Evolutionary conservation across 345 rosid species (phyloP).

Genomic region (Brassica carinata): DNA sequence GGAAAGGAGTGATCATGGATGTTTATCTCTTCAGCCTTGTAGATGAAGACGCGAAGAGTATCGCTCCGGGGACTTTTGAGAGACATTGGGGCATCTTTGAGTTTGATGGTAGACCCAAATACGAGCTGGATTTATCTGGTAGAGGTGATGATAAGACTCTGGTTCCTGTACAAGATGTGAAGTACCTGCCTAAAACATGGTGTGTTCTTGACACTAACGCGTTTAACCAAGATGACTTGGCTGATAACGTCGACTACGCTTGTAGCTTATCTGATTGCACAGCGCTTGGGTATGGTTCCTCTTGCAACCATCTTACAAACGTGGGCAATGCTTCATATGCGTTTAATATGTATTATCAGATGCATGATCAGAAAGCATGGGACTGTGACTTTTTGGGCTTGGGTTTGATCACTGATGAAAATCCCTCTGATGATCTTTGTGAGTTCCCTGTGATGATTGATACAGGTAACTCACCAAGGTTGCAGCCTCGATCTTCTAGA

Average conservation of each 20-base stretch:
- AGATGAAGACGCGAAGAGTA: slow-evolving; percentile 68
- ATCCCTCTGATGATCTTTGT: slow-evolving; percentile 69
- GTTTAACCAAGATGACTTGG: slow-evolving; percentile 43
- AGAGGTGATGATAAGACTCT: slow-evolving; percentile 42
- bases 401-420: slow-evolving; percentile 51
- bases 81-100: slow-evolving; percentile 77
- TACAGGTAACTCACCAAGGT: slow-evolving; percentile 31
- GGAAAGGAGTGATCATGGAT: slow-evolving; percentile 54
- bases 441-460: slow-evolving; percentile 71
- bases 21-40: slow-evolving; percentile 65
- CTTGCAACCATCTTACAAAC: slow-evolving; percentile 60
- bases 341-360: slow-evolving; percentile 79
- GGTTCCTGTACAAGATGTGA: slow-evolving; percentile 58
- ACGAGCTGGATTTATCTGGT: slow-evolving; percentile 58
- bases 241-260: slow-evolving; percentile 61
- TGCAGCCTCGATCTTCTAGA: slow-evolving; percentile 21
- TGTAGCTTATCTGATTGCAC: slow-evolving; percentile 79
- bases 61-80: slow-evolving; percentile 67
- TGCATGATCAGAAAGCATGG: slow-evolving; percentile 60
- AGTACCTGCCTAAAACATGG: slow-evolving; percentile 58
- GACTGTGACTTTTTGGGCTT: slow-evolving; percentile 72
- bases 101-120: slow-evolving; percentile 70
- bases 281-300: slow-evolving; percentile 70
- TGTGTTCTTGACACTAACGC: slow-evolving; percentile 58
- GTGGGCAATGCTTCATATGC: slow-evolving; percentile 83